Evolutionary conservation across 148 eudicot species (phyloP).

Genomic region (Silene latifolia): DNA sequence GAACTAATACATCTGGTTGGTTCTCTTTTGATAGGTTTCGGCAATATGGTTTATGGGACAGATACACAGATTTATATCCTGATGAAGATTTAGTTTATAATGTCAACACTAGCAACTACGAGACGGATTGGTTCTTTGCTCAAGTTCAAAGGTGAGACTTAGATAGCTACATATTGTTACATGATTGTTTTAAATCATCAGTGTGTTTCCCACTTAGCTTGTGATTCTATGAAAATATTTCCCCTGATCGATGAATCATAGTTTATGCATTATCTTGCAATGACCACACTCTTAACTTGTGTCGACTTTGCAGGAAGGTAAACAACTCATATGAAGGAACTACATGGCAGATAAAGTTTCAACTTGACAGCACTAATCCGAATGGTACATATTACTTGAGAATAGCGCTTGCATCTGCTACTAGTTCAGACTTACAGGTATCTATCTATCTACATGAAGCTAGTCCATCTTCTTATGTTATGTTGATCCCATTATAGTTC

Average conservation of each 20-base stretch:
- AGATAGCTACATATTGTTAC: too few relatives aligned
- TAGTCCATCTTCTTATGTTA: background rate
- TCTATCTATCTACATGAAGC: background rate
- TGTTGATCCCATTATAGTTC: background rate
- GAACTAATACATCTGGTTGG: slow-evolving; percentile 10
- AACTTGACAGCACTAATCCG: slow-evolving; percentile 32
- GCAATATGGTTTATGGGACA: slow-evolving; percentile 91
- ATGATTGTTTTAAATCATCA: background rate
- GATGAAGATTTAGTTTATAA: slow-evolving; percentile 61
- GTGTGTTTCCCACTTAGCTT: background rate
- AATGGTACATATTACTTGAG: slow-evolving; percentile 53
- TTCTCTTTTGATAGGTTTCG: slow-evolving; percentile 50
- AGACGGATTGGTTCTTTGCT: slow-evolving; percentile 85
- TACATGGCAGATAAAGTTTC: slow-evolving; percentile 85
- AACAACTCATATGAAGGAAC: slow-evolving; percentile 53
- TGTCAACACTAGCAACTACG: slow-evolving; percentile 50
- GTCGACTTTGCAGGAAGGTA: slow-evolving; percentile 38
- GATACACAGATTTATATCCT: slow-evolving; percentile 70
- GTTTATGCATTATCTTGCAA: background rate
- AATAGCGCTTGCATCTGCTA: slow-evolving; percentile 77
- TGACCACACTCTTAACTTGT: background rate
- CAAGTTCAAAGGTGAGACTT: slow-evolving; percentile 71
- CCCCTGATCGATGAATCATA: too few relatives aligned
- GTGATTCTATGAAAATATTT: too few relatives aligned
- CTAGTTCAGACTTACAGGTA: slow-evolving; percentile 59